These are phyloP conservation scores for Xylaria sp. DNA, from an alignment of 2,329 filamentous ascomycete genomes.

Conservation along the genomic window DNA sequence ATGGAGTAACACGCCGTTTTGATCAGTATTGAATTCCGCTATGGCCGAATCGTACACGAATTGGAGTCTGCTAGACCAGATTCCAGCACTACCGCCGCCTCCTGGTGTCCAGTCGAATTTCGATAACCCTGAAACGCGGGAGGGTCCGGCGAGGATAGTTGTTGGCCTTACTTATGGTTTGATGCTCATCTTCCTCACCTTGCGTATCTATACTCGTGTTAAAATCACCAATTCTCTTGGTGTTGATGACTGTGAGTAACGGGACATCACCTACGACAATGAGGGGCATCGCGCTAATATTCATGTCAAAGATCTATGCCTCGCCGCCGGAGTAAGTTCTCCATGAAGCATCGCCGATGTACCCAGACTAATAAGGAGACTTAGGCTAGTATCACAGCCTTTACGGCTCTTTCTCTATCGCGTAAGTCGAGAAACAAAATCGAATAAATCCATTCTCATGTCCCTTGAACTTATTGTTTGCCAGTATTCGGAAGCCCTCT, in stretches of 20 bases:
- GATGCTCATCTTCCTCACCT: slow-evolving; percentile 37
- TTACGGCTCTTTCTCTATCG: slow-evolving; percentile 31
- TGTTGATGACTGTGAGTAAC: slow-evolving; percentile 38
- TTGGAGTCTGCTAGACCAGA: slow-evolving; percentile 24
- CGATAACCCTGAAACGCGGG: slow-evolving; percentile 29
- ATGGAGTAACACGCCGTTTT: neutral
- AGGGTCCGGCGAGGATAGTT: slow-evolving; percentile 27
- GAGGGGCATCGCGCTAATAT: slow-evolving; percentile 22
- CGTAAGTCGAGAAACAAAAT: slow-evolving; percentile 25
- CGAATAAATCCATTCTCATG: neutral
- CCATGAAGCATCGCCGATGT: neutral
- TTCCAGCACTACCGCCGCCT: slow-evolving; percentile 35
- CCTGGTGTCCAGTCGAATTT: slow-evolving; percentile 36
- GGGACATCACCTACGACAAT: neutral
- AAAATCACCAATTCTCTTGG: slow-evolving; percentile 30
- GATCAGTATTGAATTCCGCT: neutral
- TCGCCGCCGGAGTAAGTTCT: slow-evolving; percentile 38
- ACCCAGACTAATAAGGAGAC: neutral
- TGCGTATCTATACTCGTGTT: slow-evolving; percentile 39
- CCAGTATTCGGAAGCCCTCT: slow-evolving; percentile 35
- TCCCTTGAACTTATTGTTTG: slow-evolving; percentile 14
- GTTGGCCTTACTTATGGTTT: slow-evolving; percentile 34
- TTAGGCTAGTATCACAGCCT: slow-evolving; percentile 36
- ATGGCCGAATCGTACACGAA: slow-evolving; percentile 17
- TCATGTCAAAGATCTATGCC: slow-evolving; percentile 32